These are phyloP conservation scores for Dillenia turbinata DNA, from an alignment of 164 flowering plant species.

Conservation along the genomic window DNA sequence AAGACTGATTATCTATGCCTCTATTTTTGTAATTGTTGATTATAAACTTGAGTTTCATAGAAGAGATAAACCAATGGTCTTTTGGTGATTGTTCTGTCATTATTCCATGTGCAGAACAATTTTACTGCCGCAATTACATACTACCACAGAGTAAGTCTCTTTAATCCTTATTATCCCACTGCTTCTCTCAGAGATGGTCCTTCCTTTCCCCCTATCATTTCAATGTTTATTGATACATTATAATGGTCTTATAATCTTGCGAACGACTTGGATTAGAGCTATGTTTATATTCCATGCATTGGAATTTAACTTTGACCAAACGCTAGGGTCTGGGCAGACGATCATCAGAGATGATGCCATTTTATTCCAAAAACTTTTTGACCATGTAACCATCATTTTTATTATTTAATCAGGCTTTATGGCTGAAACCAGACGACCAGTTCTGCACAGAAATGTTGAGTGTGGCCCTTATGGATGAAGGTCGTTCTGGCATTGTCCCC, in stretches of 20 bases:
- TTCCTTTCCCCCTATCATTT: background rate
- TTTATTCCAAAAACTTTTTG: too few relatives aligned
- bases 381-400: background rate
- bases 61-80: too few relatives aligned
- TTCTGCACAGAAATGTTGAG: conserved; percentile 95
- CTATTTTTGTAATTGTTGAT: too few relatives aligned
- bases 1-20: background rate
- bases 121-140: conserved; percentile 65
- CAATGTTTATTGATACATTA: background rate
- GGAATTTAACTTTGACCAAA: too few relatives aligned
- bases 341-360: too few relatives aligned
- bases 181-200: background rate
- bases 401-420: conserved; percentile 58
- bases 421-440: conserved; percentile 86
- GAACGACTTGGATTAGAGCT: too few relatives aligned
- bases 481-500: conserved; percentile 29
- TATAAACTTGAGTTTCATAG: too few relatives aligned
- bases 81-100: background rate
- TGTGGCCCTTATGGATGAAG: conserved; percentile 76
- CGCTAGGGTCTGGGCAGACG: too few relatives aligned
- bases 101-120: conserved; percentile 49
- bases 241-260: background rate
- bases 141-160: conserved; percentile 75
- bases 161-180: background rate
- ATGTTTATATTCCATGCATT: too few relatives aligned